Conservation (phyloP, 331 rosid species). For the Pyracantha coccinea region DNA sequence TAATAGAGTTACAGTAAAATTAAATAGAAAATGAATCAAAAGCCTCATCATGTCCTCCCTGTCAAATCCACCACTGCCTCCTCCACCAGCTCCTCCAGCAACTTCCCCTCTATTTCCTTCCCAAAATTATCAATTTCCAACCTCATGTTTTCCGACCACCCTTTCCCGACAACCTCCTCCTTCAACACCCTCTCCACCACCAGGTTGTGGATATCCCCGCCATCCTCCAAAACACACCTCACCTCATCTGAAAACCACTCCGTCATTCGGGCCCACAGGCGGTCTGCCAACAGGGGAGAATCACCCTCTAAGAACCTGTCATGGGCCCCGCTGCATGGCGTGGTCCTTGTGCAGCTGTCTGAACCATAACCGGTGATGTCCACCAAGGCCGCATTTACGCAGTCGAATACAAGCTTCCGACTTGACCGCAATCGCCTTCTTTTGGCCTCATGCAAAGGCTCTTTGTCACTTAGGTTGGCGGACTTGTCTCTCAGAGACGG, state of each 20-base stretch:
- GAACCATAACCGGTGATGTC: conserved; percentile 51
- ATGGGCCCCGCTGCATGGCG: conserved; percentile 28
- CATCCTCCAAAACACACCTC: conserved; percentile 43
- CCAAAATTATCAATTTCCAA: conserved; percentile 64
- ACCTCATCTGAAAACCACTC: conserved; percentile 47
- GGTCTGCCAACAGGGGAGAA: conserved; percentile 43
- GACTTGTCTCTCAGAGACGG: conserved; percentile 75
- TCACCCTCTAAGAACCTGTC: conserved; percentile 27
- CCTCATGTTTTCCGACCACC: conserved; percentile 52
- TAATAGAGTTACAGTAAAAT: conserved; percentile 19
- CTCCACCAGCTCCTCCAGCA: conserved; percentile 75
- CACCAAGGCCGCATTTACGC: conserved; percentile 47
- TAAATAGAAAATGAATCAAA: not conserved
- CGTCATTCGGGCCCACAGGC: conserved; percentile 58
- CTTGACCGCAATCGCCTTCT: conserved; percentile 64
- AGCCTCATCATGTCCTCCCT: conserved; percentile 26
- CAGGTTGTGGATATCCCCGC: conserved; percentile 64
- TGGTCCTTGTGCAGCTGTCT: conserved; percentile 18
- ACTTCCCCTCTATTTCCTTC: conserved; percentile 52
- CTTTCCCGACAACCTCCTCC: conserved; percentile 62
- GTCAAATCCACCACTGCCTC: conserved; percentile 62
- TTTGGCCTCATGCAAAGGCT: conserved; percentile 56
- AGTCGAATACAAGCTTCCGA: conserved; percentile 74
- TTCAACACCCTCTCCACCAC: conserved; percentile 39
- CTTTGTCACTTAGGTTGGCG: conserved; percentile 38